phyloP scores from a whole-genome alignment of 1,139 yeast species.

The Komagataea norvegica region DNA sequence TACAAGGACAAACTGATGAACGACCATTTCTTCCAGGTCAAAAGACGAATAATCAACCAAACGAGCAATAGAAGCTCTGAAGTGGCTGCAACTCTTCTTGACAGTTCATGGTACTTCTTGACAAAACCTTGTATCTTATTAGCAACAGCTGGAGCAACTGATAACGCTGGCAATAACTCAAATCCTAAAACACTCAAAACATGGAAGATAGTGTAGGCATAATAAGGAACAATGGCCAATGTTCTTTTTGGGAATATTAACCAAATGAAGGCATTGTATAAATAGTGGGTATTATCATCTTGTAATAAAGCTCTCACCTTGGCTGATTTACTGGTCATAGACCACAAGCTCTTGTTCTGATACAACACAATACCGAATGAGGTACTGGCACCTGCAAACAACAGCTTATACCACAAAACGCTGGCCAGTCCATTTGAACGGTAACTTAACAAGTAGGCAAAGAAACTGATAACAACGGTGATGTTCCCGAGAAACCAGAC shows the following conservation, averaged over 20 bases:
- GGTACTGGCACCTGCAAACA: conserved; percentile 60
- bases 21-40: conserved; percentile 62
- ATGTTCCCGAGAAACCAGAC: conserved; percentile 58
- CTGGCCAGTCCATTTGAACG: conserved; percentile 33
- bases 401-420: conserved; percentile 51
- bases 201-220: conserved; percentile 69
- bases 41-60: conserved; percentile 47
- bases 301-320: conserved; percentile 34
- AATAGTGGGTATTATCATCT: conserved; percentile 69
- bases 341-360: conserved; percentile 34
- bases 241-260: conserved; percentile 49
- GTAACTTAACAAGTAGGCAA: conserved; percentile 51
- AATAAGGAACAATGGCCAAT: conserved; percentile 60
- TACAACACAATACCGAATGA: conserved; percentile 76
- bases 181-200: conserved; percentile 61
- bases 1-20: conserved; percentile 57
- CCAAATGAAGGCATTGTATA: conserved; percentile 54
- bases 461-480: conserved; percentile 50
- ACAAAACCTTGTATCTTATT: conserved; percentile 49
- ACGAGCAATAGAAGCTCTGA: conserved; percentile 58
- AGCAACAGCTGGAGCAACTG: conserved; percentile 39
- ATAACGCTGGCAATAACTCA: conserved; percentile 62
- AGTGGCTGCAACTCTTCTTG: conserved; percentile 67
- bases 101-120: conserved; percentile 58
- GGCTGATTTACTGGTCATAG: conserved; percentile 8